Percentiles rank a stretch among this genome's conserved stretches.
phyloP scores from a whole-genome alignment of 2,329 filamentous ascomycete species.

The Aspergillus fructus region DNA sequence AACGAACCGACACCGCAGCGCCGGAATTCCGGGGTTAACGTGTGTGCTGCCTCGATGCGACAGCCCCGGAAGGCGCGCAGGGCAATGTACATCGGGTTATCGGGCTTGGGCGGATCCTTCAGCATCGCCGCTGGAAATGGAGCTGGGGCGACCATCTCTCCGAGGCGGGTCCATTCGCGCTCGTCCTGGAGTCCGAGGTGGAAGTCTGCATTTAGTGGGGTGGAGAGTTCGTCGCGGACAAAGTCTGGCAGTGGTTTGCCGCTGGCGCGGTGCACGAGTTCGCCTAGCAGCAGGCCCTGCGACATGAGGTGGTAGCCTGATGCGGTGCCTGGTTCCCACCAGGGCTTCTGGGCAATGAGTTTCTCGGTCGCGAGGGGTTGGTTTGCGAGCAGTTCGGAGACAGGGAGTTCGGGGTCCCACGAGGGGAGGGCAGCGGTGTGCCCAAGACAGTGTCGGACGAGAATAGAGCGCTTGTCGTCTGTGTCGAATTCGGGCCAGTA shows the following conservation, averaged over 20 bases:
- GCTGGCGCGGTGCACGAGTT: constrained; percentile 43
- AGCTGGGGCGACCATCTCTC: constrained; percentile 34
- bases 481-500: constrained; percentile 51
- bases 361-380: constrained; percentile 26
- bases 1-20: constrained; percentile 42
- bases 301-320: constrained; percentile 45
- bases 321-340: constrained; percentile 47
- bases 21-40: constrained; percentile 36
- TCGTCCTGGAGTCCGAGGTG: constrained; percentile 44
- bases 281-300: constrained; percentile 46
- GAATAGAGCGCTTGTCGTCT: constrained; percentile 43
- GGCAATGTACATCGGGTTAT: constrained; percentile 18
- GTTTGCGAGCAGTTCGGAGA: constrained; percentile 36
- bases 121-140: constrained; percentile 13
- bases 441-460: constrained; percentile 42
- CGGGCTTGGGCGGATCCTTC: constrained; percentile 9
- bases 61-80: constrained; percentile 33
- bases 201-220: constrained; percentile 48
- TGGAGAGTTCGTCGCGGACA: constrained; percentile 43
- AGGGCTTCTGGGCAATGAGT: constrained; percentile 44
- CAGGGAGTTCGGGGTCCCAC: constrained; percentile 34
- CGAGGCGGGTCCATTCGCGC: constrained; percentile 43
- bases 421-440: constrained; percentile 40
- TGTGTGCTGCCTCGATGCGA: constrained; percentile 16
- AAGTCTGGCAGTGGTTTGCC: constrained; percentile 48